A percentile compares a stretch with the other conserved stretches of the same genome.
These are phyloP conservation scores for Apiospora aurea DNA, from an alignment of 2,329 filamentous ascomycete genomes.

Conservation along the genomic window DNA sequence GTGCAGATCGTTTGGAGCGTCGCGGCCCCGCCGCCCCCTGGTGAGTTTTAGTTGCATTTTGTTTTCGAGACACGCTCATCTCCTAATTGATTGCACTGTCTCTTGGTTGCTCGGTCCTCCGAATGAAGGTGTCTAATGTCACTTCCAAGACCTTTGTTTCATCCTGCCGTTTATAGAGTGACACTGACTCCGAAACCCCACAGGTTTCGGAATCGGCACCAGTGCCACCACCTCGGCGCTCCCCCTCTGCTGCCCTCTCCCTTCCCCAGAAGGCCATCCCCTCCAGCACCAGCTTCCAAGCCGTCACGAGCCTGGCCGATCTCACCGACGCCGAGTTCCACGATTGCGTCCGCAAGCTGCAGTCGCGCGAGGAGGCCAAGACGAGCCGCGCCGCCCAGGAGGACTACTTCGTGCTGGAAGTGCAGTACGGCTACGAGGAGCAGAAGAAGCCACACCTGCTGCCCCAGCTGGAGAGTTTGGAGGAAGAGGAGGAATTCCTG, in stretches of 20 bases:
- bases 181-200: not conserved
- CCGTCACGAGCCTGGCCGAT: slow-evolving; percentile 3
- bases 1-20: not conserved
- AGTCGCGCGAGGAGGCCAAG: not conserved
- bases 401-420: not conserved
- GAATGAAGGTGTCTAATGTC: no score
- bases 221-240: not conserved
- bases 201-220: not conserved
- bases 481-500: not conserved
- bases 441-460: not conserved
- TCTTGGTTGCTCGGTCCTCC: no score
- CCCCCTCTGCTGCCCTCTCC: not conserved
- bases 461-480: not conserved
- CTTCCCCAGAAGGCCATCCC: not conserved
- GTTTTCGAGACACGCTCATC: no score
- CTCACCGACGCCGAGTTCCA: slow-evolving; percentile 1
- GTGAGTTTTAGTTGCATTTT: not conserved
- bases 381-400: not conserved
- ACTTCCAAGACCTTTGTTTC: no score
- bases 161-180: no score
- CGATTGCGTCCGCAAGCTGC: not conserved
- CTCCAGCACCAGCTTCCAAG: not conserved
- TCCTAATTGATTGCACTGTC: no score
- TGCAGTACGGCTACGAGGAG: not conserved
- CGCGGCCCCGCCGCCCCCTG: not conserved